These are phyloP conservation scores for Endocarpon pusillum DNA, from an alignment of 495 filamentous ascomycete species.

Conservation along the genomic window DNA sequence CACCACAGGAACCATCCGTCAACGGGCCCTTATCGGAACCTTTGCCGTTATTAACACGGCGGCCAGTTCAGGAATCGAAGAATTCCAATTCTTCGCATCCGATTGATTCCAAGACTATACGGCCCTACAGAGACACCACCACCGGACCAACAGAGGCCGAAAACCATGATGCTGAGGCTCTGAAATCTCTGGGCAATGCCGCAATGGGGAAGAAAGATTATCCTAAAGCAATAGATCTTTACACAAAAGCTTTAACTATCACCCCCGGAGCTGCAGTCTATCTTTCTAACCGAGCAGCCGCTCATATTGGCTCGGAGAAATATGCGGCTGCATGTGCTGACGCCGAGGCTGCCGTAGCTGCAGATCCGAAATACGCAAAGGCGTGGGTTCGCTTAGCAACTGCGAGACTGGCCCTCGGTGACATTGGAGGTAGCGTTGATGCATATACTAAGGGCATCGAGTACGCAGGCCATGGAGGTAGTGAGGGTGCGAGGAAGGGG, in stretches of 20 bases:
- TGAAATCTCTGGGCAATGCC: conserved; percentile 81
- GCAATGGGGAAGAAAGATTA: conserved; percentile 92
- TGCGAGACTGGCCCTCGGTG: conserved; percentile 74
- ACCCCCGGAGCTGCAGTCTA: conserved; percentile 82
- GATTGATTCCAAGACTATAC: no score
- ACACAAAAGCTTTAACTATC: conserved; percentile 67
- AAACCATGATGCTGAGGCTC: conserved; percentile 41
- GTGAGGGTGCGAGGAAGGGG: conserved; percentile 70
- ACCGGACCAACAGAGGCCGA: conserved; percentile 20
- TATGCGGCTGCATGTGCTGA: conserved; percentile 68
- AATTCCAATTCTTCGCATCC: no score
- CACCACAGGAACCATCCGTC: no score
- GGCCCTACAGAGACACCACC: conserved; percentile 9
- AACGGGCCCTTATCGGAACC: no score
- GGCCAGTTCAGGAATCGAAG: no score
- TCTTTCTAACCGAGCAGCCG: conserved; percentile 91
- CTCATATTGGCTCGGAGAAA: conserved; percentile 62
- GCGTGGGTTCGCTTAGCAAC: conserved; percentile 87
- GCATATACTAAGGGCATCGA: conserved; percentile 89
- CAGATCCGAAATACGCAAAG: conserved; percentile 88
- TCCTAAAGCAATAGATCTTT: conserved; percentile 56
- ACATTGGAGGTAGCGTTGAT: conserved; percentile 80
- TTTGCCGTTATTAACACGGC: no score
- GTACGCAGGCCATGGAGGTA: conserved; percentile 78
- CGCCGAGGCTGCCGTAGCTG: conserved; percentile 68